Evolutionary conservation across 2,329 filamentous ascomycete species (phyloP), one percentile per base, ranked within the genome.

Genomic region (Aspergillus tanneri): DNA sequence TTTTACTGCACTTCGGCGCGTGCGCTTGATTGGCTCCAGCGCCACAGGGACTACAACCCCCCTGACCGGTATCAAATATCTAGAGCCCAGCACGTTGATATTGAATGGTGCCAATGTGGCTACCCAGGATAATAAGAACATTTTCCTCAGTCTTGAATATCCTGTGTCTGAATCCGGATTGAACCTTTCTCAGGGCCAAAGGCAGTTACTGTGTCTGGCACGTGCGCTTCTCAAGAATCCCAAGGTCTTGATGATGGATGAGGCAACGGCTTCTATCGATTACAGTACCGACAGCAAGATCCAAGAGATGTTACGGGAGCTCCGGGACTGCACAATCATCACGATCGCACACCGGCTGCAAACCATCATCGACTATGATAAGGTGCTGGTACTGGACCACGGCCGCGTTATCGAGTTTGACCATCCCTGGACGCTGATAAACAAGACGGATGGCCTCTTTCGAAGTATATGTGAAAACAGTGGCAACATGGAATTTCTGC

Each of bases 341-440:
- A 97, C 93, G 0, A 97, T 99, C 63, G 93, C 93, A 0, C 93
- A 99, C 71, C 84, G 93, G 14, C 77, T 99, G 55, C 90, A 96
- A 66, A 99, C 93, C 0, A 97, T 99, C 69, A 91, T 93, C 22
- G 93, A 99, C 67, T 99, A 97, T 64, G 93, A 99, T 73, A 96
- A 95, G 75, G 92, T 99, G 11, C 76, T 99, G 12, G 91, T 99
- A 10, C 77, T 99, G 4, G 93, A 99, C 63, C 89, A 91, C 67
- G 93, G 93, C 8, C 73, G 81, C 50, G 86, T 97, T 16, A 80
- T 93, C 4, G 92, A 99, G 72, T 99, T 82, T 65, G 93, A 85
- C n/a, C 87, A 95, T 63, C 93, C 93, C 0, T 90, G 86, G 74
- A 84, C 89, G 58, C 75, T 99, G 43, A 79, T 96, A 55, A 80